These are phyloP conservation scores for Globisporangium echinulatum DNA, from an alignment of 352 stramenopile genomes.

Conservation along the genomic window DNA sequence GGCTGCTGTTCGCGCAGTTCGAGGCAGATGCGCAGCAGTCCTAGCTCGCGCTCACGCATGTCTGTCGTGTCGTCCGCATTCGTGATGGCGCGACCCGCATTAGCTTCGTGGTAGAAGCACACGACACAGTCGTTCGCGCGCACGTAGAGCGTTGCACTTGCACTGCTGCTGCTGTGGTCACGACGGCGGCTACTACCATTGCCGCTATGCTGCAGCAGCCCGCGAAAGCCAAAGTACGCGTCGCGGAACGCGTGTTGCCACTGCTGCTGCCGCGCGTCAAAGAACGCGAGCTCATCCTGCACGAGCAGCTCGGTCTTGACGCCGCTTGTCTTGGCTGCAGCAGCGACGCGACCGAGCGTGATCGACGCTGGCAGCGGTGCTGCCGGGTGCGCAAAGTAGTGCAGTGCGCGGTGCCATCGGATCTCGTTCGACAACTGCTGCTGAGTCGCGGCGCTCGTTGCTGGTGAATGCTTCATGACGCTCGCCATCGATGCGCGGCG, in stretches of 20 bases:
- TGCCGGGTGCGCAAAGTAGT: conserved; percentile 65
- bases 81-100: too few relatives aligned
- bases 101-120: conserved; percentile 39
- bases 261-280: conserved; percentile 38
- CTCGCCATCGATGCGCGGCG: conserved; percentile 27
- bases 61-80: not conserved
- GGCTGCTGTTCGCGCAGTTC: conserved; percentile 12
- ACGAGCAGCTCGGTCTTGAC: conserved; percentile 21
- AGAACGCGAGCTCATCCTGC: conserved; percentile 56
- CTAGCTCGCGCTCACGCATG: not conserved
- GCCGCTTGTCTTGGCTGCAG: conserved; percentile 19
- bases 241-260: conserved; percentile 71
- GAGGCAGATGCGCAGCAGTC: conserved; percentile 32
- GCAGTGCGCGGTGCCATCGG: conserved; percentile 56
- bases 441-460: not conserved
- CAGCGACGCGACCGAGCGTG: conserved; percentile 30
- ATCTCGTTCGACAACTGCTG: conserved; percentile 16
- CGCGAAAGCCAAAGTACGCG: conserved; percentile 59
- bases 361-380: conserved; percentile 42
- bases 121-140: conserved; percentile 55
- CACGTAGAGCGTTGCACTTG: conserved; percentile 37
- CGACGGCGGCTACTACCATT: too few relatives aligned
- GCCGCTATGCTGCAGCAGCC: too few relatives aligned
- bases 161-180: not conserved
- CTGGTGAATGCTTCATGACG: conserved; percentile 13